A percentile compares a stretch with the other conserved stretches of the same genome.
These are phyloP conservation scores for Obelidium mucronatum DNA, from an alignment of 192 early-diverging fungal species.

Conservation along the genomic window DNA sequence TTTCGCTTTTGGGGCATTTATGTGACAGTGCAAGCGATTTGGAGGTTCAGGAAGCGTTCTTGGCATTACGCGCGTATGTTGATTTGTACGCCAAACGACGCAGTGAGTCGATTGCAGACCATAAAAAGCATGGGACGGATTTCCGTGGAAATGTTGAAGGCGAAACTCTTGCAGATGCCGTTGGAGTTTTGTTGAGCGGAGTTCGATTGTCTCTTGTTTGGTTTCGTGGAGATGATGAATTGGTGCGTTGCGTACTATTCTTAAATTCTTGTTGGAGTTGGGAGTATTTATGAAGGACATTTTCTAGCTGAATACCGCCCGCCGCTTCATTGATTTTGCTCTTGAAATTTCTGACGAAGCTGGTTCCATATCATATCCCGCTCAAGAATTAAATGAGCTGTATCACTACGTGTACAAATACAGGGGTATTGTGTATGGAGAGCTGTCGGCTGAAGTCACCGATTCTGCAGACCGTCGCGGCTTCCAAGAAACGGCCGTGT, in stretches of 20 bases:
- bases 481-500: slow-evolving; percentile 44
- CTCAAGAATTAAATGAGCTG: slow-evolving; percentile 8
- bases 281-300: background rate
- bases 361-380: slow-evolving; percentile 15
- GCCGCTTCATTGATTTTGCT: slow-evolving; percentile 52
- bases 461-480: slow-evolving; percentile 26
- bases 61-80: slow-evolving; percentile 44
- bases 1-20: slow-evolving; percentile 44
- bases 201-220: slow-evolving; percentile 40
- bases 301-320: slow-evolving; percentile 43
- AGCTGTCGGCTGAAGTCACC: slow-evolving; percentile 51
- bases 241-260: slow-evolving; percentile 36
- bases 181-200: slow-evolving; percentile 52
- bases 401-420: background rate
- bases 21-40: slow-evolving; percentile 50
- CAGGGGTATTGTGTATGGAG: slow-evolving; percentile 56
- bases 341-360: slow-evolving; percentile 45
- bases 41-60: slow-evolving; percentile 52
- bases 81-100: slow-evolving; percentile 50
- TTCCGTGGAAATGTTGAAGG: slow-evolving; percentile 33
- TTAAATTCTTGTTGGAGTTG: background rate
- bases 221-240: slow-evolving; percentile 43
- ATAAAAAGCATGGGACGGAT: background rate
- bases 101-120: slow-evolving; percentile 23
- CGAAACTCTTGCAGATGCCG: slow-evolving; percentile 53